Conservation (phyloP, 164 flowering plant genomes). For the Aristolochia fimbriata region DNA sequence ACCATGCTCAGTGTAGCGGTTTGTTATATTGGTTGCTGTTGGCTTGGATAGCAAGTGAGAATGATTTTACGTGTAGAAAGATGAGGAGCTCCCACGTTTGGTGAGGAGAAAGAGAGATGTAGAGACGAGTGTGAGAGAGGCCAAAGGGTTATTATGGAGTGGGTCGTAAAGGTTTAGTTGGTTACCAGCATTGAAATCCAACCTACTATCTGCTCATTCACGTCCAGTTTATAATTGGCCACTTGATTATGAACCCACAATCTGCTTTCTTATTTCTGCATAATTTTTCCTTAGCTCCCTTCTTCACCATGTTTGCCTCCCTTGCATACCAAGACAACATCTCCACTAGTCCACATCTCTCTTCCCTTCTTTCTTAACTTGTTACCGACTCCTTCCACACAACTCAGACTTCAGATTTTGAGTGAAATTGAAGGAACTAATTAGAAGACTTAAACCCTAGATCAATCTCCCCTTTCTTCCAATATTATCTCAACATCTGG, state of each 20-base stretch:
- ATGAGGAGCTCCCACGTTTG: conserved; percentile 24
- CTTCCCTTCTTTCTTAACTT: conserved; percentile 12
- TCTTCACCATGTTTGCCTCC: conserved; percentile 21
- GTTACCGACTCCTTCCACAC: conserved; percentile 22
- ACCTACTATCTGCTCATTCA: conserved; percentile 15
- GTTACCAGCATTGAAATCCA: conserved; percentile 15
- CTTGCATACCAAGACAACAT: conserved; percentile 29
- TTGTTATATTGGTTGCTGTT: conserved; percentile 24
- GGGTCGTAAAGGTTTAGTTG: conserved; percentile 15
- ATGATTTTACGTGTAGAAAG: conserved; percentile 22
- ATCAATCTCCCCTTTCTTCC: too few relatives aligned
- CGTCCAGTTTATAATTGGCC: conserved; percentile 7
- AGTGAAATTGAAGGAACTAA: background rate
- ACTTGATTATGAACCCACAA: conserved; percentile 10
- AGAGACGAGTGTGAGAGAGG: background rate
- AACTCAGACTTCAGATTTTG: background rate
- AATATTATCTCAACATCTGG: too few relatives aligned
- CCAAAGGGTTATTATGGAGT: conserved; percentile 9
- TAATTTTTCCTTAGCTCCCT: background rate
- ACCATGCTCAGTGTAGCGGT: conserved; percentile 11
- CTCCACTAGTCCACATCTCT: background rate
- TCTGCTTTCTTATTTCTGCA: background rate
- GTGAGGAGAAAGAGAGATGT: conserved; percentile 21
- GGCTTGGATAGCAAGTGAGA: conserved; percentile 37
- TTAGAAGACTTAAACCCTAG: too few relatives aligned